Evolutionary conservation across 768 basidiomycete species (phyloP).

Genomic region (Kwoniella bestiolae): DNA sequence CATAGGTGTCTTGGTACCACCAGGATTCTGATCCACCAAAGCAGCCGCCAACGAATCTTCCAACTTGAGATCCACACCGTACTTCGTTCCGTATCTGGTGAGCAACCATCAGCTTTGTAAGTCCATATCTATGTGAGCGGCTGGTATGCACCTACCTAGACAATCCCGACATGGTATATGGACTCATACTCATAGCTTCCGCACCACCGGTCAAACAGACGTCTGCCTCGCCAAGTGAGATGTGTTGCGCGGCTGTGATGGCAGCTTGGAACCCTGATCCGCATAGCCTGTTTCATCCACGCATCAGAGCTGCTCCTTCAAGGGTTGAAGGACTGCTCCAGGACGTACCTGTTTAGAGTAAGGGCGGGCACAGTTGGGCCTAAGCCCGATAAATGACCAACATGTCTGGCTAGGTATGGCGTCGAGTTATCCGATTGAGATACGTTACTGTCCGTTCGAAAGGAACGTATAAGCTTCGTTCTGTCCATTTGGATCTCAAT

Average conservation of each 20-base stretch:
- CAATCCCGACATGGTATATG: constrained; percentile 55
- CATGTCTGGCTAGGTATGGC: constrained; percentile 59
- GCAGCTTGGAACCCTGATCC: constrained; percentile 59
- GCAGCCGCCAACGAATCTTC: constrained; percentile 58
- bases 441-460: constrained; percentile 47
- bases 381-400: constrained; percentile 58
- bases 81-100: constrained; percentile 55
- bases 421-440: constrained; percentile 58
- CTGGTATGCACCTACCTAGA: constrained; percentile 39
- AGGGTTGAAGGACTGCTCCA: background rate
- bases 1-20: constrained; percentile 53
- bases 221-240: constrained; percentile 57
- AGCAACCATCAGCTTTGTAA: background rate
- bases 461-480: background rate
- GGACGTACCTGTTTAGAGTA: constrained; percentile 56
- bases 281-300: constrained; percentile 57
- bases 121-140: background rate
- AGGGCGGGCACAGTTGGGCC: constrained; percentile 57
- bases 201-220: constrained; percentile 58
- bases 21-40: constrained; percentile 58
- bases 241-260: constrained; percentile 58
- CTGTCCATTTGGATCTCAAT: background rate
- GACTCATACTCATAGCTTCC: constrained; percentile 56
- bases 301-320: too few species aligned
- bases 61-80: constrained; percentile 59